These are phyloP conservation scores for Monilinia laxa DNA, from an alignment of 2,329 filamentous ascomycete species.

Conservation along the genomic window DNA sequence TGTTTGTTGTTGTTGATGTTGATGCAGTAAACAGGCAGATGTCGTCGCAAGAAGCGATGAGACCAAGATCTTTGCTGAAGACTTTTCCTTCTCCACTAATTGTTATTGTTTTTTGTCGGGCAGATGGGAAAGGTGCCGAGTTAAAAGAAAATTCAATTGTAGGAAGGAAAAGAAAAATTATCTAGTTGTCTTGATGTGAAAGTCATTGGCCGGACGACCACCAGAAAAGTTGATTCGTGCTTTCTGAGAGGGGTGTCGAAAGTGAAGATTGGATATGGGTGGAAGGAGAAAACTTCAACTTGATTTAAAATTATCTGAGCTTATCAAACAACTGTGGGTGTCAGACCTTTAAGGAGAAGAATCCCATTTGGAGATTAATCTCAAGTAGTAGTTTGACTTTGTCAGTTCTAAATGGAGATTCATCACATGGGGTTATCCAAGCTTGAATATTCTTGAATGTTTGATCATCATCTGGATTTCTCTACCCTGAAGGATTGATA, in stretches of 20 bases:
- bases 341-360: background rate
- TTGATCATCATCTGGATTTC: background rate
- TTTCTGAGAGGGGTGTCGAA: background rate
- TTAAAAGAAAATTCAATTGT: background rate
- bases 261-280: background rate
- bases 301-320: background rate
- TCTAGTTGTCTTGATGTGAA: background rate
- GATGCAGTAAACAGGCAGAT: background rate
- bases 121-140: background rate
- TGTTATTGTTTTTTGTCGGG: background rate
- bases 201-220: background rate
- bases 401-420: background rate
- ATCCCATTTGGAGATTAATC: background rate
- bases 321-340: background rate
- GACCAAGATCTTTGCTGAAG: background rate
- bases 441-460: background rate
- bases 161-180: background rate
- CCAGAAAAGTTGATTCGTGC: background rate
- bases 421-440: background rate
- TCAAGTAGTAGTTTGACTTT: background rate
- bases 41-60: background rate
- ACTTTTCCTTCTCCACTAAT: background rate
- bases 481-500: too few species aligned
- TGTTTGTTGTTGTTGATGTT: background rate
- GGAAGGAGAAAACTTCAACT: background rate